Evolutionary conservation across 2,329 filamentous ascomycete genomes (phyloP).

Genomic region (Fulvia fulva): DNA sequence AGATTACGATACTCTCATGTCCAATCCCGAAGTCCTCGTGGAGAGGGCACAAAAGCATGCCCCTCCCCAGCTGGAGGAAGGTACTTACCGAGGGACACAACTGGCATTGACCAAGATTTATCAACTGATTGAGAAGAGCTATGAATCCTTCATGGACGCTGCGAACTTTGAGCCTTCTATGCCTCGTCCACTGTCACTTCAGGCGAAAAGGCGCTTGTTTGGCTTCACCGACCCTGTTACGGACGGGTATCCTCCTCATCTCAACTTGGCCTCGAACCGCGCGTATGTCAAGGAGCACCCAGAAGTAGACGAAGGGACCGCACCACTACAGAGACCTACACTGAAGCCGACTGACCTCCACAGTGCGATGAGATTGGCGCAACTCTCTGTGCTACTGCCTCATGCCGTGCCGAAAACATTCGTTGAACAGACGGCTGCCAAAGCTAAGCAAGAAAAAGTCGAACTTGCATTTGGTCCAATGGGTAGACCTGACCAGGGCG

Average conservation of each 20-base stretch:
- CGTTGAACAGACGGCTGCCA: constrained; percentile 5
- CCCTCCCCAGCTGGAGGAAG: constrained; percentile 13
- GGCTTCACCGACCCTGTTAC: constrained; percentile 18
- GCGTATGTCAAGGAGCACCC: constrained; percentile 21
- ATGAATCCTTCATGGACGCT: constrained; percentile 20
- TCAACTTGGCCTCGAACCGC: constrained; percentile 25
- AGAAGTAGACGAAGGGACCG: neutral
- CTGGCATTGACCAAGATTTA: constrained; percentile 23
- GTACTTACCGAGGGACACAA: constrained; percentile 20
- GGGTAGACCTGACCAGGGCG: constrained; percentile 15
- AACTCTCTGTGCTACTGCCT: constrained; percentile 24
- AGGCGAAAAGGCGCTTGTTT: constrained; percentile 20
- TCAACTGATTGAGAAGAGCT: constrained; percentile 20
- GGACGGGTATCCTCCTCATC: constrained; percentile 30
- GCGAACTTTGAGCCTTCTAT: constrained; percentile 23
- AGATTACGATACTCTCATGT: constrained; percentile 9
- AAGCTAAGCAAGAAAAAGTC: constrained; percentile 3
- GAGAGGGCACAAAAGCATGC: constrained; percentile 11
- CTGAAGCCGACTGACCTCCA: constrained; percentile 22
- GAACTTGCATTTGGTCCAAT: constrained; percentile 11
- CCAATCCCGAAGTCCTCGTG: constrained; percentile 19
- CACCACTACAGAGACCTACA: constrained; percentile 7
- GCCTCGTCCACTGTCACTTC: constrained; percentile 13
- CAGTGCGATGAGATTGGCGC: constrained; percentile 25
- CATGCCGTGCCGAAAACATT: constrained; percentile 24